Evolutionary conservation across 129 eudicot genomes (phyloP).

Genomic region (Centrapalus pauciflorus): DNA sequence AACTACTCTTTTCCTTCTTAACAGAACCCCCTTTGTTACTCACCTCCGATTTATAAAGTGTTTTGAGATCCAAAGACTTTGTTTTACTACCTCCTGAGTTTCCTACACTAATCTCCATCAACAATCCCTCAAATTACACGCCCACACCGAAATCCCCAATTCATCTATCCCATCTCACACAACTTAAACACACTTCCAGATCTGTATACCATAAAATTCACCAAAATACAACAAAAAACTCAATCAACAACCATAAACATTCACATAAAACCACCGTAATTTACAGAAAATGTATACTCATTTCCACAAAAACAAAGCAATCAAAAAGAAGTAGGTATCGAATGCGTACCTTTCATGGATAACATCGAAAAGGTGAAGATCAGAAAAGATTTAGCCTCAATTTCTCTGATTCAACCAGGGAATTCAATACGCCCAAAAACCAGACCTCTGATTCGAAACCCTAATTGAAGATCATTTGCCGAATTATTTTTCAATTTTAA

Average conservation of each 20-base stretch:
- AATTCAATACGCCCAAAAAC: constrained; percentile 22
- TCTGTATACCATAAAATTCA: constrained; percentile 52
- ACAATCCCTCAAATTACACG: constrained; percentile 45
- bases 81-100: constrained; percentile 45
- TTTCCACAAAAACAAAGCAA: neutral
- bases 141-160: constrained; percentile 38
- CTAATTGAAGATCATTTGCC: constrained; percentile 45
- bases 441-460: constrained; percentile 50
- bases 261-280: neutral
- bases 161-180: constrained; percentile 48
- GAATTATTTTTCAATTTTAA: constrained; percentile 22
- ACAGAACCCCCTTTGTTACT: constrained; percentile 20
- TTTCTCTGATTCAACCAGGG: constrained; percentile 14
- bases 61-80: constrained; percentile 55
- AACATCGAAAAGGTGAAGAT: constrained; percentile 32
- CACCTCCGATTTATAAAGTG: constrained; percentile 35
- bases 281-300: neutral
- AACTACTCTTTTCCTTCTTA: constrained; percentile 28
- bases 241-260: constrained; percentile 8
- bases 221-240: constrained; percentile 19
- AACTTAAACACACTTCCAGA: constrained; percentile 46
- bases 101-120: constrained; percentile 76
- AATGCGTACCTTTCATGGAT: constrained; percentile 34
- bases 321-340: constrained; percentile 13
- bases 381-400: constrained; percentile 17